A percentile compares a stretch with the other conserved stretches of the same genome.
phyloP scores from a whole-genome alignment of 208 protist genomes.

The Trypanosoma mega region DNA sequence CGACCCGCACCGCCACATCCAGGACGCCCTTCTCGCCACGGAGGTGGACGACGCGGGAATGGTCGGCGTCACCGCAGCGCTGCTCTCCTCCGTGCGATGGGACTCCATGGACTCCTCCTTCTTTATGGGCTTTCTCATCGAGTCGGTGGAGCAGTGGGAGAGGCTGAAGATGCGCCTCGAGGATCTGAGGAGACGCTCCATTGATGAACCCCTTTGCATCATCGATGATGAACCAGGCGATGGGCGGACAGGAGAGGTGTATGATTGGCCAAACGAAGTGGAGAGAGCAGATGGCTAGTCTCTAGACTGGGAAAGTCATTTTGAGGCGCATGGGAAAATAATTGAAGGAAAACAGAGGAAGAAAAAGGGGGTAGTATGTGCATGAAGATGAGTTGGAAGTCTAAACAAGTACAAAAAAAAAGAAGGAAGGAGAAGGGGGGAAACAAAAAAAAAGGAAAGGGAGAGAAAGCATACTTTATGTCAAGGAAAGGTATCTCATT shows the following conservation, averaged over 20 bases:
- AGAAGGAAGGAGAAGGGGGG: not conserved
- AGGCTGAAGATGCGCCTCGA: conserved; percentile 32
- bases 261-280: conserved; percentile 19
- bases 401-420: not conserved
- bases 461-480: no score
- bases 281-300: not conserved
- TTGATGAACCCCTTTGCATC: conserved; percentile 15
- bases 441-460: not conserved
- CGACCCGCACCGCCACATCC: conserved; percentile 63
- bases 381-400: no score
- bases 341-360: not conserved
- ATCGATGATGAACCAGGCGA: not conserved
- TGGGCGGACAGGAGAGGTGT: not conserved
- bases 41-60: conserved; percentile 12
- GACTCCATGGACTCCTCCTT: conserved; percentile 64
- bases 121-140: conserved; percentile 63
- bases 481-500: no score
- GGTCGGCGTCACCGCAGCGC: conserved; percentile 31
- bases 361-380: no score
- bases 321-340: not conserved
- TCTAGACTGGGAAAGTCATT: not conserved
- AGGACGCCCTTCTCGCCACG: conserved; percentile 38
- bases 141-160: conserved; percentile 34
- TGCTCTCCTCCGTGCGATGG: conserved; percentile 57
- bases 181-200: not conserved